Base-by-base conservation (phyloP, 2,329 filamentous ascomycete genomes). In the Cordyceps pruinosa region DNA sequence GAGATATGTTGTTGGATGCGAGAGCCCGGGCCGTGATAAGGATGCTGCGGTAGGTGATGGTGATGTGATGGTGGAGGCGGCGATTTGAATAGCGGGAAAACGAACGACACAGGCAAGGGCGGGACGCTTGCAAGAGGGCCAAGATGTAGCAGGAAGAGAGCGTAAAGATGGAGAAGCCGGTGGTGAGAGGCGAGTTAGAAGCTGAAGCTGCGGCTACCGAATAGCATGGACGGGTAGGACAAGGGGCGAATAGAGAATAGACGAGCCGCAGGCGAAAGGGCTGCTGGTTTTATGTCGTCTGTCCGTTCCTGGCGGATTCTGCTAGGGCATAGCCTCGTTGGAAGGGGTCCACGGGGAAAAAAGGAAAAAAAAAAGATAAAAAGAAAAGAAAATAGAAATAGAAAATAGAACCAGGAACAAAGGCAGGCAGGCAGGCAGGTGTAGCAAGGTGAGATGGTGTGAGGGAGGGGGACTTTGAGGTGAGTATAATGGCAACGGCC, bases 401-500 rank as follows among this genome's bases (percentile, higher is more conserved):
- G 28, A 35, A 13, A 26, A 46, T 6, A 5, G 28, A 35, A 46
- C 30, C 8, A 21, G 23, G 23, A 47, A 28, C 17, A 55, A 30
- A 55, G 15, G 30, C 15, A 21, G 23, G 23, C 37, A 28, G 10
- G 47, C 21, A 55, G 15, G 30, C 15, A 55, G 51, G 51, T 55
- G 51, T 46, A 55, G 51, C 32, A 34, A 55, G 51, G 51, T 55
- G 51, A 46, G 42, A 28, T 55, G 51, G 48, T 41, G 35, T 41
- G 35, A 28, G 48, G 28, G 47, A 23, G 47, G 34, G 48, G 32
- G 52, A 26, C 34, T 48, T 55, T 41, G 52, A 56, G 52, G 52
- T 56, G 52, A 48, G 42, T 17, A 56, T n/a, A 48, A 48, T 34
- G 44, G 44, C 44, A 48, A 48, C 42, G 44, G 44, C 44, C 52